Base-by-base conservation (phyloP, 2,329 filamentous ascomycete species). In the Apiospora kogelbergensis region DNA sequence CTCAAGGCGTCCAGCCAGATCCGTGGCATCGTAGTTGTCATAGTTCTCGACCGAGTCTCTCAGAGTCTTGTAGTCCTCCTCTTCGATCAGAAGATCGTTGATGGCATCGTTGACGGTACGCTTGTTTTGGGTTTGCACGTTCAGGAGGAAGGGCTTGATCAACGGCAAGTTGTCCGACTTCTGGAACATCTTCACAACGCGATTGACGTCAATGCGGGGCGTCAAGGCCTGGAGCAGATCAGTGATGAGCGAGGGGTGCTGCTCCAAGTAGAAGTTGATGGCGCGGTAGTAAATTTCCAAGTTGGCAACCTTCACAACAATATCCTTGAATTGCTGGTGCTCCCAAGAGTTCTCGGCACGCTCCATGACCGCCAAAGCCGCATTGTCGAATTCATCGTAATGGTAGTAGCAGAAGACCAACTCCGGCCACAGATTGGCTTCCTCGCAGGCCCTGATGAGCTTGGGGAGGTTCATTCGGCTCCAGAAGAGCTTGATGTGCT, bases 301-400 rank as follows among this genome's bases (percentile, higher is more conserved):
- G 83, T 99, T 99, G 77, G 95, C 93, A 73, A 98, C 95, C 88
- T 99, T 99, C 83, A 97, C 90, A 69, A 97, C 88, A 66, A 97
- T 98, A 79, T 99, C 97, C 87, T 99, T 99, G 90, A 99, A 99
- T 65, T 97, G 96, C 80, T 98, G 94, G 83, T 99, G 96, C 81
- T 99, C 97, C 96, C 96, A 99, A 1, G 96, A 95, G 85, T 98
- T 97, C 73, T 97, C 91, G 15, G 96, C 93, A 74, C 94, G 93
- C 85, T 99, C 96, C 89, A 99, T 99, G 85, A 99, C 97, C 22
- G 96, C 94, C 68, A 99, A 88, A 64, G 95, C 94, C 60, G 96
- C 96, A 78, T 99, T 98, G 82, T 99, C 97, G 81, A 92, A 98
- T 80, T 99, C 97, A 74, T 99, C 97, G 77, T 98, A 98, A 83